Evolutionary conservation across 1,284 basidiomycete genomes (phyloP).

Genomic region (Heterobasidion irregulare): DNA sequence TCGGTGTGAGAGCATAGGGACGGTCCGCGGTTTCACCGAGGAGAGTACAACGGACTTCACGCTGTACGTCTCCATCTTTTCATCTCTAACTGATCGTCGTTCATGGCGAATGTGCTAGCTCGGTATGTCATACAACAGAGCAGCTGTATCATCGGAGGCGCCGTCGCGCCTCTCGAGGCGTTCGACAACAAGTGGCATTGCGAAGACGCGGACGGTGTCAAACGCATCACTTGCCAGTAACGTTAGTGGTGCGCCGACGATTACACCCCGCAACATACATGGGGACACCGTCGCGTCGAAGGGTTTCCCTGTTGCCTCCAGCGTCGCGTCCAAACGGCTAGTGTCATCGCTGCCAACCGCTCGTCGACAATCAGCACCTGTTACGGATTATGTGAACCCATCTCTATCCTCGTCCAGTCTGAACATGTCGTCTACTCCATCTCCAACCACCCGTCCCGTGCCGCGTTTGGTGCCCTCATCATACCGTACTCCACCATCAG

Average conservation of each 20-base stretch:
- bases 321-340: conserved; percentile 14
- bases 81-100: background rate
- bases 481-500: conserved; percentile 8
- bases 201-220: conserved; percentile 24
- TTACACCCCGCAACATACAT: conserved; percentile 25
- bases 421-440: conserved; percentile 6
- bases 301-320: conserved; percentile 20
- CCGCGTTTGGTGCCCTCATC: conserved; percentile 2
- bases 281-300: conserved; percentile 19
- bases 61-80: background rate
- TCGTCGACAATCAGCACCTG: conserved; percentile 14
- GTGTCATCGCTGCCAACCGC: conserved; percentile 15
- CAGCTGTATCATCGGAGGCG: conserved; percentile 25
- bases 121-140: conserved; percentile 13
- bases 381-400: conserved; percentile 1
- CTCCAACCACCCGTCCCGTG: background rate
- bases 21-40: no score
- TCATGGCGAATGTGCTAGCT: background rate
- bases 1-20: no score
- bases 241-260: conserved; percentile 27
- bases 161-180: conserved; percentile 24
- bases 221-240: conserved; percentile 23
- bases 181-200: conserved; percentile 19
- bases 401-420: conserved; percentile 7
- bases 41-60: no score